Base-by-base conservation (phyloP, 2,329 filamentous ascomycete genomes). In the Fusarium sp. region DNA sequence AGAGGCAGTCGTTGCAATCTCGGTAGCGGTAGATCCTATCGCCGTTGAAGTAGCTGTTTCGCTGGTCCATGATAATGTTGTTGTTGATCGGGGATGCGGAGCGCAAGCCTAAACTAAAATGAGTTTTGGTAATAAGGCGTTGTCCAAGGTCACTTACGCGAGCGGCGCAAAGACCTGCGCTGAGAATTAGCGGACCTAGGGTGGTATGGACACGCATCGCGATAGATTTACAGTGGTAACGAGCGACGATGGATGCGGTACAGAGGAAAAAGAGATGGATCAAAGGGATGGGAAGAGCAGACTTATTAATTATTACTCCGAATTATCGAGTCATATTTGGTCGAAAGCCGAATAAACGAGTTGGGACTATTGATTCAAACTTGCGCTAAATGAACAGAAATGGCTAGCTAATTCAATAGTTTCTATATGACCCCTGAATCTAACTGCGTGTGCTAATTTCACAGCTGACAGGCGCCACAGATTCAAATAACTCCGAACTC, bases 91-190 rank as follows among this genome's bases (percentile, higher is more conserved):
- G 13, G 56, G 33, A 45, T 55, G n/a, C 6, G 55, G 56, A 6
- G 19, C 56, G n/a, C 41, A 58, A 28, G 56, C 56, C 56, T 58
- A 17, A 33, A 28, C 10, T 20, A 10, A 4, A 7, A 17, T 58
- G 9, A 55, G 40, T 11, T 39, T 32, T 49, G 14, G 15, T 20
- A 4, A 15, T 0, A 13, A 6, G 5, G 14, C 8, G 40, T 43
- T 43, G 1, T 24, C 20, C 7, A 33, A 22, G 3, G 28, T 30
- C 10, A 58, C 56, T 33, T 28, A 46, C 56, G 11, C 56, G 49
- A 41, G 49, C 56, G 33, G 56, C 56, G 19, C 49, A 54, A 13
- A 58, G 56, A 5, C 49, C 7, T 1, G 28, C 33, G 20, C 56
- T 17, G 15, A 58, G 8, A 1, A 58, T n/a, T 7, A 58, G n/a